These are phyloP conservation scores for Mortierella sp. DNA, from an alignment of 371 early-diverging fungal genomes.

Conservation along the genomic window DNA sequence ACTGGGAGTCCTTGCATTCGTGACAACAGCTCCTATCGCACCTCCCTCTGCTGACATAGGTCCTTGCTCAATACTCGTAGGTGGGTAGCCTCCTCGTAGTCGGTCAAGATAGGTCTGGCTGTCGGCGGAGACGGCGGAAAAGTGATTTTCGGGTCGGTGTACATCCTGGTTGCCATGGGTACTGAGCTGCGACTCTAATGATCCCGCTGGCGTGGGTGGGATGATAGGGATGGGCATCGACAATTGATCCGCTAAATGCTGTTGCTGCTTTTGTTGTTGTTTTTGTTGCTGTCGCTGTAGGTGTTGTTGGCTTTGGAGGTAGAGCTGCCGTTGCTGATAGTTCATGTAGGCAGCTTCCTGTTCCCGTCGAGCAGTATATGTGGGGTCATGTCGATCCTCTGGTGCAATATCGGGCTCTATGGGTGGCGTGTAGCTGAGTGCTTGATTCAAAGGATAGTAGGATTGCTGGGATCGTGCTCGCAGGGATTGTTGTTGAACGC, in stretches of 20 bases:
- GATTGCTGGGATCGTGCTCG: slow-evolving; percentile 5
- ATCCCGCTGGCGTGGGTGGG: not conserved
- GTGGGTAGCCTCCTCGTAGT: not conserved
- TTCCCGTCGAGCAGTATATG: slow-evolving; percentile 7
- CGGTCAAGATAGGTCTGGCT: not conserved
- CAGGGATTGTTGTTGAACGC: not conserved
- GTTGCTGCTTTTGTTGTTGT: slow-evolving; percentile 1
- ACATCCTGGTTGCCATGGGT: not conserved
- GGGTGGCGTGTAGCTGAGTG: slow-evolving; percentile 19
- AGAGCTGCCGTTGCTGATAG: slow-evolving; percentile 8
- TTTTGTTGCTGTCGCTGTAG: slow-evolving; percentile 7
- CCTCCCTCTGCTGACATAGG: not conserved
- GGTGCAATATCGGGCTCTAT: slow-evolving; percentile 10
- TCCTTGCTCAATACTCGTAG: not conserved
- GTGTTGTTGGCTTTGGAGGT: slow-evolving; percentile 11
- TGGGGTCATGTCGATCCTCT: slow-evolving; percentile 2
- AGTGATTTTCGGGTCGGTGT: not conserved
- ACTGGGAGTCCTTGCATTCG: not conserved
- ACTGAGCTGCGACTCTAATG: not conserved
- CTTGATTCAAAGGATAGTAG: not conserved
- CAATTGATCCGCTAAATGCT: not conserved
- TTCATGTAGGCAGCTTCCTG: slow-evolving; percentile 12
- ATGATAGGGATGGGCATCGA: not conserved
- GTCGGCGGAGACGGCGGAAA: not conserved
- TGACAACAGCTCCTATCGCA: not conserved